phyloP scores from a whole-genome alignment of 2,329 filamentous ascomycete genomes.

The Scedosporium apiospermum region DNA sequence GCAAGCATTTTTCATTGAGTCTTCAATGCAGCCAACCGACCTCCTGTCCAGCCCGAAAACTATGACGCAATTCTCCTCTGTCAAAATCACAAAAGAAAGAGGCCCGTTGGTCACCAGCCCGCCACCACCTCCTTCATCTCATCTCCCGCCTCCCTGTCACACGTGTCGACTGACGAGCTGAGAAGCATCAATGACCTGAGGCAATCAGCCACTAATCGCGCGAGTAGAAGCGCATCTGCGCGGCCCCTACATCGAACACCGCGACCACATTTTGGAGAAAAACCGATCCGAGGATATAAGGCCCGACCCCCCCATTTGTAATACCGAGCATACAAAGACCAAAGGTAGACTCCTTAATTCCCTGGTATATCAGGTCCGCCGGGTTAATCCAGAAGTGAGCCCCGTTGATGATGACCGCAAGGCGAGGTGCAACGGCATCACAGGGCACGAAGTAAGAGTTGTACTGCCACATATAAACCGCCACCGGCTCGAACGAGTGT shows the following conservation, averaged over 20 bases:
- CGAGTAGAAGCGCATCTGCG: conserved; percentile 34
- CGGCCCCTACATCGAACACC: conserved; percentile 36
- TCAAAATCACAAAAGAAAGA: too few relatives aligned
- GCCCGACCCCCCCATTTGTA: conserved; percentile 31
- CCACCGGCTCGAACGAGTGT: conserved; percentile 33
- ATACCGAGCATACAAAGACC: conserved; percentile 39
- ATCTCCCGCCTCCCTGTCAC: too few relatives aligned
- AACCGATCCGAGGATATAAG: conserved; percentile 38
- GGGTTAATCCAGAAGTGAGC: conserved; percentile 37
- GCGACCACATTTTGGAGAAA: conserved; percentile 42
- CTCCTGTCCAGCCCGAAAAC: too few relatives aligned
- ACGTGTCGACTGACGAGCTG: too few relatives aligned
- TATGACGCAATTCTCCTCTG: too few relatives aligned
- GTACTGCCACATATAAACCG: conserved; percentile 35
- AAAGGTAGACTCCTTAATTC: conserved; percentile 31
- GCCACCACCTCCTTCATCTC: too few relatives aligned
- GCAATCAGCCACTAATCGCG: conserved; percentile 4
- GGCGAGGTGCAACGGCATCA: conserved; percentile 32
- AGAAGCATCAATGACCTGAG: too few relatives aligned
- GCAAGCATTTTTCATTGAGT: too few relatives aligned
- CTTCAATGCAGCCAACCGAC: too few relatives aligned
- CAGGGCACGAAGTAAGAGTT: conserved; percentile 39
- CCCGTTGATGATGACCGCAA: conserved; percentile 34
- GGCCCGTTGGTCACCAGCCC: too few relatives aligned
- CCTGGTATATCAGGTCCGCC: conserved; percentile 35